Base-by-base conservation (phyloP, 352 stramenopile species). In the Blastocystis hominis region DNA sequence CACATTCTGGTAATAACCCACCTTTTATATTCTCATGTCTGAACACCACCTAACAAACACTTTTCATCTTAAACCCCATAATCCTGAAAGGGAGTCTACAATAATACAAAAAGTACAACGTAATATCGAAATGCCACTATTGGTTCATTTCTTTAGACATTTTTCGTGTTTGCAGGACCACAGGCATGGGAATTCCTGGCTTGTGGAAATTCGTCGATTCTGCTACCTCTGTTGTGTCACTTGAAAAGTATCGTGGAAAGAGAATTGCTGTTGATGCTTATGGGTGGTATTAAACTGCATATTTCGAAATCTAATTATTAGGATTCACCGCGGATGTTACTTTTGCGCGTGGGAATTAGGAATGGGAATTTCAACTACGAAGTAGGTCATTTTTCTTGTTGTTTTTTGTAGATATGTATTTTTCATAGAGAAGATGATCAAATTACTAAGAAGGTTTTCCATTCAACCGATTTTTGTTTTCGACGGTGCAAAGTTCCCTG, bases 321-420 rank as follows among this genome's bases (percentile, higher is more conserved):
- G 94, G 94, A 91, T 97, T 59, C 95, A 97, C 89, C 92, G 94
- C 81, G 94, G 94, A 36, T 92, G 93, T n/a, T 97, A 95, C 89
- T 92, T 90, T 89, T 97, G 94, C 79, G 89, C 91, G 17, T 89
- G 89, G 40, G 94, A 97, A 61, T 88, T 97, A 55, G 93, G 94
- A 36, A 88, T 91, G 46, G 91, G 90, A n/a, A 89, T 90, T 75
- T 24, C 47, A 17, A 91, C 88, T 13, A 88, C 84, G 20, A 81
- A 63, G 38, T 95, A 95, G 79, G 89, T 97, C 15, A 92, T 93
- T 47, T 15, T 95, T 92, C 86, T 94, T 91, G 64, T 86, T 97
- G 62, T 89, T 93, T 78, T 92, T 93, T 64, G 91, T 98, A 62
- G 93, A 95, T 72, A 72, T 15, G 24, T 72, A 20, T 40, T 24